Conservation (phyloP, 108 stramenopile species). For the Skeletonema potamos region DNA sequence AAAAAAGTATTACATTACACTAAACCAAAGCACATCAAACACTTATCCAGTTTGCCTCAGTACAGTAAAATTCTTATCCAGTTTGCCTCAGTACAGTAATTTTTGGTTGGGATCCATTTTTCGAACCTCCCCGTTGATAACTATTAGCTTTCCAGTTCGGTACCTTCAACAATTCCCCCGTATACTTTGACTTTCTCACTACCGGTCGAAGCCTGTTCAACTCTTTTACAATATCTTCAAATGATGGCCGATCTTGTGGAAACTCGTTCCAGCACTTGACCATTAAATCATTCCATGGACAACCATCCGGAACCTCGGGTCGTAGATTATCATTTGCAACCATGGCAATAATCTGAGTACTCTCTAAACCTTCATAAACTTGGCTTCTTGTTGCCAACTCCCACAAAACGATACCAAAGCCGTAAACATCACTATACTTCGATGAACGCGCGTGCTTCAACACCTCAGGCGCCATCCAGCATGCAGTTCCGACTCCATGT, state of each 20-base stretch:
- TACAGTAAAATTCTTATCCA: not conserved
- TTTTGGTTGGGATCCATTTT: not conserved
- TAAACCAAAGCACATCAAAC: not conserved
- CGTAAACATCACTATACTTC: slow-evolving; percentile 94
- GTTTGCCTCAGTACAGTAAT: not conserved
- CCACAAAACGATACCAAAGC: slow-evolving; percentile 96
- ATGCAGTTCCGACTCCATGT: slow-evolving; percentile 97
- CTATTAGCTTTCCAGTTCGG: slow-evolving; percentile 27
- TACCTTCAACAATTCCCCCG: slow-evolving; percentile 26
- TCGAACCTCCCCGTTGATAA: slow-evolving; percentile 34
- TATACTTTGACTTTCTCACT: slow-evolving; percentile 37
- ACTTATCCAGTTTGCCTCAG: not conserved
- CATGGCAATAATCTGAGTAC: slow-evolving; percentile 94
- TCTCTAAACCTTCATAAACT: slow-evolving; percentile 90
- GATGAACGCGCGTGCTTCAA: slow-evolving; percentile 82
- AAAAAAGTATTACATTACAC: not conserved
- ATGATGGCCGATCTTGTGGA: slow-evolving; percentile 79
- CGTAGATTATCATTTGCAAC: slow-evolving; percentile 94
- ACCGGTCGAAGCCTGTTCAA: slow-evolving; percentile 53
- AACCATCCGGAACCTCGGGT: slow-evolving; percentile 83
- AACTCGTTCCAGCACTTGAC: slow-evolving; percentile 93
- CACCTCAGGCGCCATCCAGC: slow-evolving; percentile 98
- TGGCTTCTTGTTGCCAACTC: slow-evolving; percentile 94
- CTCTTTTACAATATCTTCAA: slow-evolving; percentile 84
- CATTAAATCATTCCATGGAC: slow-evolving; percentile 94